Evolutionary conservation across 2,329 filamentous ascomycete genomes (phyloP).

Genomic region (Xenoacremonium recifei): DNA sequence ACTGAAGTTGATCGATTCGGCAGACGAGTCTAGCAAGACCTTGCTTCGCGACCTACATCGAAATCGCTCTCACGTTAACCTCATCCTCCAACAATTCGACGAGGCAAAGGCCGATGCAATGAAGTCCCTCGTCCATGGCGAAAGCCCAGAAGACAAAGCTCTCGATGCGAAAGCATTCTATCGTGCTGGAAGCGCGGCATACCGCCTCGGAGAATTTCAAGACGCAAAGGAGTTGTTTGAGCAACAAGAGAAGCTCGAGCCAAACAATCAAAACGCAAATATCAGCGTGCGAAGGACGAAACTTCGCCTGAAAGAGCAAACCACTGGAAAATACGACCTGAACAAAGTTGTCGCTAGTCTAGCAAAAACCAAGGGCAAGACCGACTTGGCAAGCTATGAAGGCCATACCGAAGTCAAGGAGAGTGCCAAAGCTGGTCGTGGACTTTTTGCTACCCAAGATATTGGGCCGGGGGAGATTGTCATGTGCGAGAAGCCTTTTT

Average conservation of each 20-base stretch:
- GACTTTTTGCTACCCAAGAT: slow-evolving; percentile 34
- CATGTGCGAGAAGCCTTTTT: slow-evolving; percentile 36
- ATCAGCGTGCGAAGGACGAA: slow-evolving; percentile 18
- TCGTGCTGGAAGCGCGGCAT: slow-evolving; percentile 30
- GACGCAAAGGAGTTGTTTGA: slow-evolving; percentile 24
- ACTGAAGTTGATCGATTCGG: slow-evolving; percentile 5
- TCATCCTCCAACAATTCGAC: slow-evolving; percentile 30
- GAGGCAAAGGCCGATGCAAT: slow-evolving; percentile 29
- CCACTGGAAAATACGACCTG: slow-evolving; percentile 20
- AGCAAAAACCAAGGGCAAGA: slow-evolving; percentile 25
- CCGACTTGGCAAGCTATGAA: slow-evolving; percentile 29
- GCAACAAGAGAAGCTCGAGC: slow-evolving; percentile 23
- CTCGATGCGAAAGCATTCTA: slow-evolving; percentile 33
- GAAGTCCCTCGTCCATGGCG: slow-evolving; percentile 24
- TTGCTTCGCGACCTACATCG: slow-evolving; percentile 30
- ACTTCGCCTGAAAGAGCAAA: slow-evolving; percentile 24
- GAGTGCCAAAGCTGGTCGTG: slow-evolving; percentile 30
- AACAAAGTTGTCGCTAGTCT: slow-evolving; percentile 19
- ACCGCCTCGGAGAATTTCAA: slow-evolving; percentile 24
- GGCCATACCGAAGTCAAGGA: slow-evolving; percentile 24
- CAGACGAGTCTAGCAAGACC: slow-evolving; percentile 3
- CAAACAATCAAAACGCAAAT: slow-evolving; percentile 13
- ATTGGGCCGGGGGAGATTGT: slow-evolving; percentile 29
- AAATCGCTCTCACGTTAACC: slow-evolving; percentile 31
- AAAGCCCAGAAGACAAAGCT: slow-evolving; percentile 6